Evolutionary conservation across 352 stramenopile species (phyloP), one percentile per base, ranked within the genome.

Genomic region (Phytophthora pseudosyringae): DNA sequence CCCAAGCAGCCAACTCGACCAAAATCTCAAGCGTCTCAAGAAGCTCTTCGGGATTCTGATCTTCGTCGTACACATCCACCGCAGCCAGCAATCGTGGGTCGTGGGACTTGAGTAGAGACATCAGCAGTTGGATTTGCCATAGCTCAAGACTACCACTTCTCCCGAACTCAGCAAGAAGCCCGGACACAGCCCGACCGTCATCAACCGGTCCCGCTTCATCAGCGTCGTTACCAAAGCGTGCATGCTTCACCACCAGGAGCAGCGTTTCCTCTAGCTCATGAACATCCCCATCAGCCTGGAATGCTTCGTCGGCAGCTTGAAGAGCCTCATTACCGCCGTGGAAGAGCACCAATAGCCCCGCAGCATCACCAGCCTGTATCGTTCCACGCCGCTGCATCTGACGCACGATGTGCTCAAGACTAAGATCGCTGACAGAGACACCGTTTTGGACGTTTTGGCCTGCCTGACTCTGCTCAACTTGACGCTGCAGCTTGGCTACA

Each of bases 171-270:
- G 80, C 63, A 18, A 88, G 64, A 25, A 90, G 41, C 4, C 64
- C 50, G 4, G 70, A 70, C 15, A 73, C 63, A 8, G 58, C 58
- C 18, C 77, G 55, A 4, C 48, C 47, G 13, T 80, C 70, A 15
- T 83, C 75, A 41, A 63, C 25, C 1, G 57, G 16, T 4, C 59
- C 26, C 7, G 11, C 16, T 3, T 64, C 43, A 1, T 62, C 49
- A 3, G 36, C 36, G 16, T 71, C 61, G 5, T 60, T 61, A 13
- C 76, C 80, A 64, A 93, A 90, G 28, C 81, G 78, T 0, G 86
- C 86, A 49, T 94, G 86, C 56, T 94, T 94, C 18, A 94, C 83
- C 13, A 94, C 81, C 5, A 94, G 51, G n/a, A 91, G 59, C 51
- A 94, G 44, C 18, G 86, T 94, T 46, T 94, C 86, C 18, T 92